Base-by-base conservation (phyloP, 1,284 basidiomycete genomes). In the Papiliotrema terrestris region DNA sequence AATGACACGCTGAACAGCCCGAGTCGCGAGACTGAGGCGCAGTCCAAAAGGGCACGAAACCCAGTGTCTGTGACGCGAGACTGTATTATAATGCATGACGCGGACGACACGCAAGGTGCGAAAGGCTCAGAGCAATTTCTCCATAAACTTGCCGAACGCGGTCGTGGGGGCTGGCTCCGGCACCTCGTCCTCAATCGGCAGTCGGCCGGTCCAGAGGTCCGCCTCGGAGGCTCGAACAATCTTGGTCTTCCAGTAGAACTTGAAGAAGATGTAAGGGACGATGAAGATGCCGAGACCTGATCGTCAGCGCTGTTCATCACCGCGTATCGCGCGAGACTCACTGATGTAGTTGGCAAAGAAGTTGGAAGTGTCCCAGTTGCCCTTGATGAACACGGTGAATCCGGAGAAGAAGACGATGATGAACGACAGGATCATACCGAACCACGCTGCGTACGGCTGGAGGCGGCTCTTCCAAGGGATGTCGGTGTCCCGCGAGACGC, bases 351-450 rank as follows among this genome's bases (percentile, higher is more conserved):
- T 64, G 5, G 72, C 60, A 54, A 75, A 48, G 57, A 76, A 75
- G 38, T 29, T 47, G 15, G 63, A 58, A 19, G 54, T 55, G 61
- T 55, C 61, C 66, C 69, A 77, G 61, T 81, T 82, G 74, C 84
- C 86, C 59, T 79, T 80, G 43, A 84, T 78, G 71, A 86, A 86
- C 32, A 83, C 79, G 9, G 81, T 76, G 55, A 70, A 73, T 56
- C 77, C 78, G 22, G 37, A 78, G 60, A 72, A 61, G 41, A 71
- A 4, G 49, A 67, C 57, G 60, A 73, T 62, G 59, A 75, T 51
- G 46, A 53, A 52, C 61, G 71, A 58, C 55, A 59, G 62, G 63
- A 67, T 48, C 55, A 64, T 42, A 17, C 56, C 56, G 55, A 57
- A 60, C 57, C 51, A 59, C 20, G 55, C 52, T n/a, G 56, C 52